phyloP scores from a whole-genome alignment of 306 rosid species.

The Cicer arietinum region DNA sequence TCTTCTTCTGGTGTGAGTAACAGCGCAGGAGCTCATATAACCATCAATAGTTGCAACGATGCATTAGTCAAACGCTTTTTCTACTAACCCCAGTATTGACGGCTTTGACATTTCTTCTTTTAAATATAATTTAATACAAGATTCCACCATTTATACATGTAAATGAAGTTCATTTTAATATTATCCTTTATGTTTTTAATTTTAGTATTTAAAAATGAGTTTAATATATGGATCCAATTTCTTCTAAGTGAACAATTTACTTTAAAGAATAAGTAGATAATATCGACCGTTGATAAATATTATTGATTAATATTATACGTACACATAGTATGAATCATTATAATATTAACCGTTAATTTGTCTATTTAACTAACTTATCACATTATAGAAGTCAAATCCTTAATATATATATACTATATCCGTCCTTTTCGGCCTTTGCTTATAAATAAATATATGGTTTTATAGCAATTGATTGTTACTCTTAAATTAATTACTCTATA shows the following conservation, averaged over 20 bases:
- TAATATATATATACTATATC: no score
- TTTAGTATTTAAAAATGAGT: neutral
- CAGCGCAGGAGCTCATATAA: constrained; percentile 38
- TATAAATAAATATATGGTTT: neutral
- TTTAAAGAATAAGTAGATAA: no score
- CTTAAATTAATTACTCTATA: no score
- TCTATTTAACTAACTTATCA: no score
- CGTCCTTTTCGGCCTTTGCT: neutral
- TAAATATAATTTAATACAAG: constrained; percentile 10
- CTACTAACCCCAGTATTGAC: constrained; percentile 53
- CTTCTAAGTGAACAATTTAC: no score
- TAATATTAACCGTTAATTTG: no score
- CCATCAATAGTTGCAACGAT: constrained; percentile 11
- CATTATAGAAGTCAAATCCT: no score
- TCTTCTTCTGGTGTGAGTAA: no score
- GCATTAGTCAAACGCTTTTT: constrained; percentile 41
- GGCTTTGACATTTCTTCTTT: constrained; percentile 49
- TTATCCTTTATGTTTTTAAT: neutral
- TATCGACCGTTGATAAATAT: no score
- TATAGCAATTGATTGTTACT: no score
- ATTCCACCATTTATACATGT: constrained; percentile 45
- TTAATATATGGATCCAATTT: neutral
- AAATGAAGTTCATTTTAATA: neutral
- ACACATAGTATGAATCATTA: no score
- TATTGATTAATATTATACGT: neutral